phyloP scores from a whole-genome alignment of 2,329 filamentous ascomycete species.

The Alternaria hordeiaustralica region DNA sequence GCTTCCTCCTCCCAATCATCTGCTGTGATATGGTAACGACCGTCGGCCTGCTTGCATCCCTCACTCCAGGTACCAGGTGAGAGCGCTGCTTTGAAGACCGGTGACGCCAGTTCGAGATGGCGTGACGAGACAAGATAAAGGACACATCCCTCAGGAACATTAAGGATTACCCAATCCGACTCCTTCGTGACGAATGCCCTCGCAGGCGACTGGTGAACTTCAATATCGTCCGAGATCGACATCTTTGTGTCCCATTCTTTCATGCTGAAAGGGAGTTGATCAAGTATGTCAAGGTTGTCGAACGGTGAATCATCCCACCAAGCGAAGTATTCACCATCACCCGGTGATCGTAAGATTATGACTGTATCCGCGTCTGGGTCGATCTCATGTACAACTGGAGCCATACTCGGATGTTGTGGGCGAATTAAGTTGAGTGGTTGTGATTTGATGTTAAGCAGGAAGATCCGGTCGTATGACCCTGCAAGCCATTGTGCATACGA shows the following conservation, averaged over 20 bases:
- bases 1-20: slow-evolving; percentile 46
- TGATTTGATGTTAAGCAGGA: not conserved
- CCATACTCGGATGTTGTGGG: not conserved
- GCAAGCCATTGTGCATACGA: not conserved
- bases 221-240: too few species aligned
- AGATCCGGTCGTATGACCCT: not conserved
- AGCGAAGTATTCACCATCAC: not conserved
- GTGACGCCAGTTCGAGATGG: not conserved
- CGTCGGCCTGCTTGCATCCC: not conserved
- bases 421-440: not conserved
- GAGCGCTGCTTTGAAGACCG: not conserved
- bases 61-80: not conserved
- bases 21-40: not conserved
- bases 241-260: not conserved
- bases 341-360: slow-evolving; percentile 2
- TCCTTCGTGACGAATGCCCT: not conserved
- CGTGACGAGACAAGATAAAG: not conserved
- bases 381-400: not conserved
- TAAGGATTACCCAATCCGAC: not conserved
- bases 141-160: not conserved
- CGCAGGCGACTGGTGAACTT: not conserved
- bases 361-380: slow-evolving; percentile 7
- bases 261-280: not conserved
- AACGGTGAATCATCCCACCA: not conserved
- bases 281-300: not conserved